Conservation (phyloP, 768 basidiomycete genomes). For the Neoboletus subvelutipes region DNA sequence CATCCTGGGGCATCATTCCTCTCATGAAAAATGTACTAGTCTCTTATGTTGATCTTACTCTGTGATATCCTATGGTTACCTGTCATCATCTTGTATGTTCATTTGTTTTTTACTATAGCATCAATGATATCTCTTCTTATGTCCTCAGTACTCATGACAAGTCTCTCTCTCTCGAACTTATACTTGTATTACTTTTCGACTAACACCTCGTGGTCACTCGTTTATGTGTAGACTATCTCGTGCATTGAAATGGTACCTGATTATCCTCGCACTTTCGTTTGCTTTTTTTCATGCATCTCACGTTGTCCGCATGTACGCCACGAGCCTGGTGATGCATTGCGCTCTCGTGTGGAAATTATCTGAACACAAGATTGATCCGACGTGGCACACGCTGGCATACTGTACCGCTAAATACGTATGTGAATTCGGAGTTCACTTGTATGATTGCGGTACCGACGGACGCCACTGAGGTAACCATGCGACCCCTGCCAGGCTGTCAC, state of each 20-base stretch:
- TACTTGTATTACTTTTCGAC: conserved; percentile 9
- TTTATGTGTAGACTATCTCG: neutral
- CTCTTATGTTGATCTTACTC: conserved; percentile 3
- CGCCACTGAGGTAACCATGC: too few relatives aligned
- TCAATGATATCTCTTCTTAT: neutral
- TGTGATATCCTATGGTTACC: conserved; percentile 18
- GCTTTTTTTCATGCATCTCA: neutral
- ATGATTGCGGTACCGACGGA: too few relatives aligned
- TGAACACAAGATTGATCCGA: too few relatives aligned
- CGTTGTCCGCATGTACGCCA: neutral
- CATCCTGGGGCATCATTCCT: neutral
- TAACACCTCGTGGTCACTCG: neutral
- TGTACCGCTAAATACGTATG: too few relatives aligned
- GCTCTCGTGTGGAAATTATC: too few relatives aligned
- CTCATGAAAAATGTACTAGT: neutral
- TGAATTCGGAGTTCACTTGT: too few relatives aligned
- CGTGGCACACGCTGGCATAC: too few relatives aligned
- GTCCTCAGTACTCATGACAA: neutral
- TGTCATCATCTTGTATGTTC: neutral
- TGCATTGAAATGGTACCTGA: neutral
- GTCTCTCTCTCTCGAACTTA: neutral
- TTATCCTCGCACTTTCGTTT: neutral
- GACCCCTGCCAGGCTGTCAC: too few relatives aligned
- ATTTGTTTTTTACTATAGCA: conserved; percentile 17
- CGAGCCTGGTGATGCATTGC: too few relatives aligned